Evolutionary conservation across 1,284 basidiomycete species (phyloP).

Genomic region (Moesziomyces aphidis): DNA sequence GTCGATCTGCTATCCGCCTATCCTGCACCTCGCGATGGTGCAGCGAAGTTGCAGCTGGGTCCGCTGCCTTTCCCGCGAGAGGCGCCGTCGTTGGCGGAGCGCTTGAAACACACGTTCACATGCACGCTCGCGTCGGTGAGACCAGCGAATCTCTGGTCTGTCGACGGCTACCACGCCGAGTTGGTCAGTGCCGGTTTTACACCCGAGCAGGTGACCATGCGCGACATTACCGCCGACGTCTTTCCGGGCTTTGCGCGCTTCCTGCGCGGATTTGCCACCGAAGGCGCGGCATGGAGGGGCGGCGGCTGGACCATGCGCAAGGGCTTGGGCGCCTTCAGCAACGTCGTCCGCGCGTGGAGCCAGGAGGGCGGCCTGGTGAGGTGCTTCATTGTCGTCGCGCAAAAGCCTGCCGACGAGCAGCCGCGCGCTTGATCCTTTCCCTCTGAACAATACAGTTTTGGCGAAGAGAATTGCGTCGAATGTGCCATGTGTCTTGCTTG

Average conservation of each 20-base stretch:
- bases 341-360: slow-evolving; percentile 56
- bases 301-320: slow-evolving; percentile 29
- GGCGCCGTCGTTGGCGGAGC: slow-evolving; percentile 22
- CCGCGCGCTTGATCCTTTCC: background rate
- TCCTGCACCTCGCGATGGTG: slow-evolving; percentile 41
- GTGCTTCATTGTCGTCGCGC: slow-evolving; percentile 56
- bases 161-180: slow-evolving; percentile 41
- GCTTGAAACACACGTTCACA: slow-evolving; percentile 33
- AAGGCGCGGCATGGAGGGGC: slow-evolving; percentile 57
- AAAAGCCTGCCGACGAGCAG: background rate
- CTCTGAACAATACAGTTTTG: background rate
- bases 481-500: background rate
- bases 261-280: slow-evolving; percentile 35
- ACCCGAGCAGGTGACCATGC: slow-evolving; percentile 25
- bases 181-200: slow-evolving; percentile 41
- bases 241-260: slow-evolving; percentile 62
- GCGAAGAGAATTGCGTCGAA: too few relatives aligned
- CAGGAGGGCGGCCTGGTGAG: slow-evolving; percentile 55
- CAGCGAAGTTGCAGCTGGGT: slow-evolving; percentile 9
- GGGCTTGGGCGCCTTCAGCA: slow-evolving; percentile 48
- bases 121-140: slow-evolving; percentile 41
- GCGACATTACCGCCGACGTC: slow-evolving; percentile 56
- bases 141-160: slow-evolving; percentile 40
- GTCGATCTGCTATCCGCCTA: slow-evolving; percentile 56
- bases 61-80: slow-evolving; percentile 22